Percentiles rank a stretch among this genome's conserved stretches.
phyloP scores from a whole-genome alignment of 2,329 filamentous ascomycete species.

The Arthrobotrys sphaeroides region DNA sequence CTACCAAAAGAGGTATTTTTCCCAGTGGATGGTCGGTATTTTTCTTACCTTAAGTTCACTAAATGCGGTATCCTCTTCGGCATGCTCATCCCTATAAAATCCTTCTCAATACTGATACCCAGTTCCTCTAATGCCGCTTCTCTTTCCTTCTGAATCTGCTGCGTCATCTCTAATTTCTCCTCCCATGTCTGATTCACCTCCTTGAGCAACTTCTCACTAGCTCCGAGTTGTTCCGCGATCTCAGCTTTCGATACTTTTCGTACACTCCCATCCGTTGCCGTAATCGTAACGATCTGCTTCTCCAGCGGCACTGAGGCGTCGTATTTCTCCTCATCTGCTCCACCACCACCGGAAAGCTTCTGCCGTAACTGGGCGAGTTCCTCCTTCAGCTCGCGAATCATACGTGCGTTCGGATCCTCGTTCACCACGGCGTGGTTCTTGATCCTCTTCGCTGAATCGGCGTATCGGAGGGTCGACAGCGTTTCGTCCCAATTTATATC shows the following conservation, averaged over 20 bases:
- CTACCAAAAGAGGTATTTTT: neutral
- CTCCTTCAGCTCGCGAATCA: conserved; percentile 98
- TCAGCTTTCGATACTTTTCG: conserved; percentile 99
- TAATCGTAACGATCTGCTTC: conserved; percentile 95
- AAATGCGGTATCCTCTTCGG: conserved; percentile 99
- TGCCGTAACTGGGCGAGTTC: conserved; percentile 85
- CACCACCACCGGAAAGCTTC: conserved; percentile 74
- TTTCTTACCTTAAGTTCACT: conserved; percentile 79
- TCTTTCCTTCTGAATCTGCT: conserved; percentile 96
- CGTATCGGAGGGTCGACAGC: conserved; percentile 91
- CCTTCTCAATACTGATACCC: conserved; percentile 98
- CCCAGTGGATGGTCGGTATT: neutral
- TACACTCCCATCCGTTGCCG: conserved; percentile 80
- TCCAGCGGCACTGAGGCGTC: conserved; percentile 91
- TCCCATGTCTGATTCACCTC: conserved; percentile 99
- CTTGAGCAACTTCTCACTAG: conserved; percentile 85
- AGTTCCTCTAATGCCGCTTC: conserved; percentile 94
- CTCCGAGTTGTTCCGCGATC: conserved; percentile 93
- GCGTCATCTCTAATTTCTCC: conserved; percentile 91
- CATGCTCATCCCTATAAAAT: conserved; percentile 91
- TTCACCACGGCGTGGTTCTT: conserved; percentile 99
- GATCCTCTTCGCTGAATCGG: conserved; percentile 97
- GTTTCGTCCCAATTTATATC: conserved; percentile 99
- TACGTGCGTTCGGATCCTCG: conserved; percentile 97
- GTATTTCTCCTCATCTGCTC: conserved; percentile 80